Percentiles rank a stretch among this genome's conserved stretches.
Conservation (phyloP, 176 grass and related monocot genomes). For the Rhynchospora breviuscula region DNA sequence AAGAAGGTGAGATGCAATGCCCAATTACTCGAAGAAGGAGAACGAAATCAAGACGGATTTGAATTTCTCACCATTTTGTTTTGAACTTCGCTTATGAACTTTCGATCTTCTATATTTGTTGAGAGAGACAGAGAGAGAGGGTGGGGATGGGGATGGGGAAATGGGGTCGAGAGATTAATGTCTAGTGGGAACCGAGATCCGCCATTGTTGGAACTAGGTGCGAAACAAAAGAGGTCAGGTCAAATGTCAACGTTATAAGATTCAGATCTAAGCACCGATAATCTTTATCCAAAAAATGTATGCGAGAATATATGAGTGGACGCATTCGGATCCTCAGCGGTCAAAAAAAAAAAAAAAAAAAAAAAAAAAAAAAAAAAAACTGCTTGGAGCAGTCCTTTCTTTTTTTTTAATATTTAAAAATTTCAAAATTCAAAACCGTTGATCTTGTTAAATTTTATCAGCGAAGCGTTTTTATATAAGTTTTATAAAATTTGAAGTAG, state of each 20-base stretch:
- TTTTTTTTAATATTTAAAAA: no score
- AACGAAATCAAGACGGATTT: background rate
- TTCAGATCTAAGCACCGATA: background rate
- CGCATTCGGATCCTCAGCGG: no score
- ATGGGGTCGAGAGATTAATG: background rate
- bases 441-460: no score
- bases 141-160: background rate
- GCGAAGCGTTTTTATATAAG: no score
- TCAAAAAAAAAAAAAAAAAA: no score
- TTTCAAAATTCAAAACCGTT: no score
- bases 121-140: background rate
- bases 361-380: no score
- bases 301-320: background rate
- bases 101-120: background rate
- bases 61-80: conserved; percentile 5
- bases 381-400: no score
- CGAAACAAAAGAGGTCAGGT: background rate
- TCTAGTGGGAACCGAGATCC: conserved; percentile 5
- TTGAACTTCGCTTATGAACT: background rate
- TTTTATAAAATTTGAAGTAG: no score
- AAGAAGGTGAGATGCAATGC: background rate
- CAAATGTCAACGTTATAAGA: background rate
- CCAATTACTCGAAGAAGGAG: background rate
- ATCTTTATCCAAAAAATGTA: background rate
- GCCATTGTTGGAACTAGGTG: conserved; percentile 10